A percentile compares a stretch with the other conserved stretches of the same genome.
Evolutionary conservation across 1,284 basidiomycete species (phyloP).

Genomic region (Takashimella tepidaria): DNA sequence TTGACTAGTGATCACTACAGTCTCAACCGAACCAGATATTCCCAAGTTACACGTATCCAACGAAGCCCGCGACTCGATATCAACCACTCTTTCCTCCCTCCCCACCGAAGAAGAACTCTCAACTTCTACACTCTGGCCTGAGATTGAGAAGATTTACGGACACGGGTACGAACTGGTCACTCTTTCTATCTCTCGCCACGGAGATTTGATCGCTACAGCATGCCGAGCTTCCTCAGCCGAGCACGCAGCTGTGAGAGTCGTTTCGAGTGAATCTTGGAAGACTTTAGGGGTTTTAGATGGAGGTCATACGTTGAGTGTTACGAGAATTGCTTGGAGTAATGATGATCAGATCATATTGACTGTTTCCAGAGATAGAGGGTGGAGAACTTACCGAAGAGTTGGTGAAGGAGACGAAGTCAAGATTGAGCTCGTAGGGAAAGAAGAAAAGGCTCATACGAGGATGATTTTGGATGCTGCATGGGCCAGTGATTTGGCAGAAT

Average conservation of each 20-base stretch:
- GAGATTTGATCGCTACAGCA: conserved; percentile 75
- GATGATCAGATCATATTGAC: conserved; percentile 73
- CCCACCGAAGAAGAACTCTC: conserved; percentile 61
- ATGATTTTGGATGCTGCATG: conserved; percentile 96
- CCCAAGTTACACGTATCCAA: conserved; percentile 30
- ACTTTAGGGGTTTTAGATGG: conserved; percentile 1
- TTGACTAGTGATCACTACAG: background rate
- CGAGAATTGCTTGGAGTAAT: conserved; percentile 79
- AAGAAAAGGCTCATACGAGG: conserved; percentile 79
- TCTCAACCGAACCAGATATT: conserved; percentile 22
- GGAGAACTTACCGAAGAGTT: conserved; percentile 67
- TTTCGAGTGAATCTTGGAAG: conserved; percentile 66
- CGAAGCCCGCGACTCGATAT: conserved; percentile 44
- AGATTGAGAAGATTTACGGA: conserved; percentile 93
- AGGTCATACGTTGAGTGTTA: conserved; percentile 87
- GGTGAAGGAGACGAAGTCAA: conserved; percentile 36
- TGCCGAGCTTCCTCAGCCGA: conserved; percentile 82
- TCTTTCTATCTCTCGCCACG: conserved; percentile 64
- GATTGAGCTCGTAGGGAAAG: conserved; percentile 58
- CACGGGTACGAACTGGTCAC: conserved; percentile 94
- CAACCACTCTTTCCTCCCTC: conserved; percentile 42
- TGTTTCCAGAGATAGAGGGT: conserved; percentile 85
- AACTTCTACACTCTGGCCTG: conserved; percentile 88
- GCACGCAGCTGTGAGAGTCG: conserved; percentile 83
- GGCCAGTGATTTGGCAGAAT: conserved; percentile 52